phyloP scores from a whole-genome alignment of 768 basidiomycete species.

The Amanita subjunquillea region DNA sequence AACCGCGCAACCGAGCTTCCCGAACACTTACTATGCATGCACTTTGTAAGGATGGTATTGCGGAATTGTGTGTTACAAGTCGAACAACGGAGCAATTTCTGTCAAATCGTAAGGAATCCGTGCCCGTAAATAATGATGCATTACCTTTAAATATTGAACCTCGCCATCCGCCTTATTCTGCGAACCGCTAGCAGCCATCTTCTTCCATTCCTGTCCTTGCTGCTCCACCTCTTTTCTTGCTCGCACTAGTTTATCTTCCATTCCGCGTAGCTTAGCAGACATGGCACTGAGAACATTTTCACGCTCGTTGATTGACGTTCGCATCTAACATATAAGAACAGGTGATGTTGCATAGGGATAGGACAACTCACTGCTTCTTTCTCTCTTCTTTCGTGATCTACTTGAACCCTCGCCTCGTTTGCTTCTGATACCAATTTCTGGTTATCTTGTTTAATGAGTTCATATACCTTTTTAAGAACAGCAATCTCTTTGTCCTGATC shows the following conservation, averaged over 20 bases:
- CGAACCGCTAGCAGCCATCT: conserved; percentile 18
- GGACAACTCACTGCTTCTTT: conserved; percentile 1
- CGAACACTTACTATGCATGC: conserved; percentile 74
- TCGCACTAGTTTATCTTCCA: conserved; percentile 39
- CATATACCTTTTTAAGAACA: conserved; percentile 19
- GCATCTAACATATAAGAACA: conserved; percentile 15
- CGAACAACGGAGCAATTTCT: conserved; percentile 83
- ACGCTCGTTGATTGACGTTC: conserved; percentile 20
- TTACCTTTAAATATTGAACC: conserved; percentile 50
- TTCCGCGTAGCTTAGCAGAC: conserved; percentile 25
- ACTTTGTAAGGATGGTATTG: conserved; percentile 74
- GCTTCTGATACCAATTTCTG: conserved; percentile 21
- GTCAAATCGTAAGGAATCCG: background rate
- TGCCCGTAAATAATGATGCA: conserved; percentile 9
- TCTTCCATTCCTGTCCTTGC: conserved; percentile 36
- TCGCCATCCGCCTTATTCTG: conserved; percentile 20
- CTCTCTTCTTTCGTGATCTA: conserved; percentile 27
- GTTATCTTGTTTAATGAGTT: conserved; percentile 19
- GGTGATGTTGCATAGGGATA: background rate
- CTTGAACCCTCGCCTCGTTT: conserved; percentile 26
- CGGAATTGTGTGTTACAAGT: conserved; percentile 77
- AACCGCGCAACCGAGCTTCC: background rate
- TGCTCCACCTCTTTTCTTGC: conserved; percentile 44
- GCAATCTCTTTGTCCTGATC: conserved; percentile 37
- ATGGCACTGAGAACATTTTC: conserved; percentile 20